These are phyloP conservation scores for Ichthyophthirius multifiliis DNA, from an alignment of 169 alveolate genomes.

Conservation along the genomic window DNA sequence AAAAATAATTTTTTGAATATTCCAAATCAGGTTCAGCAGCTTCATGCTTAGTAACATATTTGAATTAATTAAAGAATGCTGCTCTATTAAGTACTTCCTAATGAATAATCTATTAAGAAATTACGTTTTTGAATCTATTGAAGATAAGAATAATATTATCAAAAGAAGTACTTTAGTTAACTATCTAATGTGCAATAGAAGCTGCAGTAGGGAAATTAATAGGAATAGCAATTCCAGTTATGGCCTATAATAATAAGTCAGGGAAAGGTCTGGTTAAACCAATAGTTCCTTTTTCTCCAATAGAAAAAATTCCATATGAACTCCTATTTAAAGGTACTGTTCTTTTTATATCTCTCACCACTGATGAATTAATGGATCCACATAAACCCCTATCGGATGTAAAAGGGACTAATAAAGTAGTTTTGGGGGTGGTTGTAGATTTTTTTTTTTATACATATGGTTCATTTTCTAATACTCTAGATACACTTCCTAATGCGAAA, in stretches of 20 bases:
- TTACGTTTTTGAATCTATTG: conserved; percentile 58
- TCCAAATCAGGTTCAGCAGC: conserved; percentile 59
- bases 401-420: conserved; percentile 59
- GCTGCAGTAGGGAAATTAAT: conserved; percentile 55
- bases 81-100: conserved; percentile 58
- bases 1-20: conserved; percentile 58
- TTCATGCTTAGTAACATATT: conserved; percentile 32
- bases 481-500: conserved; percentile 58
- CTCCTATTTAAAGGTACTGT: conserved; percentile 39
- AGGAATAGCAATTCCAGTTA: conserved; percentile 47
- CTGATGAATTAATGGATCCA: conserved; percentile 73
- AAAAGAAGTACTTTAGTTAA: conserved; percentile 21
- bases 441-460: conserved; percentile 59
- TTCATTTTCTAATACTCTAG: conserved; percentile 61
- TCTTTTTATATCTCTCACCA: conserved; percentile 59
- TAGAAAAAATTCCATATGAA: conserved; percentile 46
- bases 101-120: conserved; percentile 38
- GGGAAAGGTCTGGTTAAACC: conserved; percentile 78
- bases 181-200: conserved; percentile 48
- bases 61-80: conserved; percentile 43
- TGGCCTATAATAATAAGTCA: conserved; percentile 43
- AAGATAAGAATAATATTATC: conserved; percentile 49
- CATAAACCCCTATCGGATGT: conserved; percentile 78
- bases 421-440: conserved; percentile 27
- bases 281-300: conserved; percentile 74